A percentile compares a stretch with the other conserved stretches of the same genome.
Evolutionary conservation across 345 rosid genomes (phyloP).

Genomic region (Linum lewisii): DNA sequence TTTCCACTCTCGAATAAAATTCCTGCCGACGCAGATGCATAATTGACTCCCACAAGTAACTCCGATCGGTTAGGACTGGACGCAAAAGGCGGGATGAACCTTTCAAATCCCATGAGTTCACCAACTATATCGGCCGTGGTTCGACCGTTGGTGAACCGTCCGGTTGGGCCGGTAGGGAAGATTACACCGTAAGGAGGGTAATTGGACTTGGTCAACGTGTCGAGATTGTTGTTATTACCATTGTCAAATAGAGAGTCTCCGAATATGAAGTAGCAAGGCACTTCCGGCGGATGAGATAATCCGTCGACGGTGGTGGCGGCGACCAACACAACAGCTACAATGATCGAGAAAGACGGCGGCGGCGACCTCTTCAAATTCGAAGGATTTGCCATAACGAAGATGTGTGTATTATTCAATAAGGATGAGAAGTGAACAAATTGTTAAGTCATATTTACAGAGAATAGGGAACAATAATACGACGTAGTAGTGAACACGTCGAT

Average conservation of each 20-base stretch:
- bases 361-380: no score
- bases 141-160: slow-evolving; percentile 19
- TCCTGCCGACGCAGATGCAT: slow-evolving; percentile 16
- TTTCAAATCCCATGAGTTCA: slow-evolving; percentile 1
- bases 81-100: slow-evolving; percentile 8
- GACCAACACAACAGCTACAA: neutral
- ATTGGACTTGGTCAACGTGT: slow-evolving; percentile 8
- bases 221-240: slow-evolving; percentile 21
- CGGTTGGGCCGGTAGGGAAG: slow-evolving; percentile 12
- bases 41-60: slow-evolving; percentile 8
- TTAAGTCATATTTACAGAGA: no score
- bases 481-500: no score
- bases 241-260: slow-evolving; percentile 16
- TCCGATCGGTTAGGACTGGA: neutral
- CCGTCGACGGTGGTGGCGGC: neutral
- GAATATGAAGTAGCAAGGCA: slow-evolving; percentile 20
- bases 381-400: neutral
- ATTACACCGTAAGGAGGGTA: slow-evolving; percentile 20
- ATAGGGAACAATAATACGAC: no score
- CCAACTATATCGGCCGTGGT: slow-evolving; percentile 12
- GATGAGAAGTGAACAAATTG: no score
- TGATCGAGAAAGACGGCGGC: neutral
- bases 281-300: neutral
- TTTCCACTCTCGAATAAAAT: slow-evolving; percentile 6
- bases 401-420: no score